Evolutionary conservation across 139 green algal species (phyloP).

Genomic region (Coccomyxa sp.): DNA sequence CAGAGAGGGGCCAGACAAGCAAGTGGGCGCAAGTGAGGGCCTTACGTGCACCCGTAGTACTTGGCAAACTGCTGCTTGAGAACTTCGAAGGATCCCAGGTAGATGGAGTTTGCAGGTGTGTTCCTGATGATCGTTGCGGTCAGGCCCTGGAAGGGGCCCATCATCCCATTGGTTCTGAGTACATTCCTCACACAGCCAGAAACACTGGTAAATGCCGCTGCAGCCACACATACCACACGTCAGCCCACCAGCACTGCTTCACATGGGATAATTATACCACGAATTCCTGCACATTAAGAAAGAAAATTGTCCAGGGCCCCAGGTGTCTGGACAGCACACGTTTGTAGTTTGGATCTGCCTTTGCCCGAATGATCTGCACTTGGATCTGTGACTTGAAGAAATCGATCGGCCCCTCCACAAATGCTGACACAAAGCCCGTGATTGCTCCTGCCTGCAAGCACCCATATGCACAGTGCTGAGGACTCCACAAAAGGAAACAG

Average conservation of each 20-base stretch:
- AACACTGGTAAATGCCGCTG: slow-evolving; percentile 83
- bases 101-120: slow-evolving; percentile 86
- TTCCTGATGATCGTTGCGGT: slow-evolving; percentile 83
- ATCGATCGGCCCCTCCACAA: slow-evolving; percentile 89
- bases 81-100: slow-evolving; percentile 91
- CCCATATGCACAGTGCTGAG: not conserved
- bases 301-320: not conserved
- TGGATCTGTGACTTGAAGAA: slow-evolving; percentile 97
- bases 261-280: not conserved
- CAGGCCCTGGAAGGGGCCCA: slow-evolving; percentile 84
- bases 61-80: slow-evolving; percentile 54
- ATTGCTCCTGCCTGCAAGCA: slow-evolving; percentile 59
- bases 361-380: slow-evolving; percentile 83
- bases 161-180: slow-evolving; percentile 65
- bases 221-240: not conserved
- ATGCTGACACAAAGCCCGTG: slow-evolving; percentile 80
- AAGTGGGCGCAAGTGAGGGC: too few species aligned
- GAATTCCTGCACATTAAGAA: not conserved
- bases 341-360: slow-evolving; percentile 78
- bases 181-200: slow-evolving; percentile 61
- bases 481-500: too few species aligned
- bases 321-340: slow-evolving; percentile 30
- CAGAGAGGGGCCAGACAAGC: too few species aligned
- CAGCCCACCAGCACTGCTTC: not conserved
- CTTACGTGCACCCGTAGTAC: not conserved